Conservation (phyloP, 106 monocot genomes). For the Acorus calamus region DNA sequence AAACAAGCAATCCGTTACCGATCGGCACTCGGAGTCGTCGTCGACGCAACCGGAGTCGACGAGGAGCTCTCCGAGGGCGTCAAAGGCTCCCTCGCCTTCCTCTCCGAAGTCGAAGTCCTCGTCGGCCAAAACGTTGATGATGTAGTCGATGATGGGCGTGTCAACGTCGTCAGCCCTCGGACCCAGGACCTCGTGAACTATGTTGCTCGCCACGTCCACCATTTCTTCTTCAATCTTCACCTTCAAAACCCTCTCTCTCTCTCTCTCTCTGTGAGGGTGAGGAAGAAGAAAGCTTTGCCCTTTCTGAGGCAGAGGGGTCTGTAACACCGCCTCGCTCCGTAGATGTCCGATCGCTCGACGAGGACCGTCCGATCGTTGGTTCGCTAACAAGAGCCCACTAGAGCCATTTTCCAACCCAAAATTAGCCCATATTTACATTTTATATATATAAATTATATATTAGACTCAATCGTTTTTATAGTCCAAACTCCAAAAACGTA, state of each 20-base stretch:
- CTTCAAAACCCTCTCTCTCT: background rate
- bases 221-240: slow-evolving; percentile 4
- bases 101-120: slow-evolving; percentile 98
- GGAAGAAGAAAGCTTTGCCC: no score
- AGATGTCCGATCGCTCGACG: no score
- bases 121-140: slow-evolving; percentile 96
- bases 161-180: slow-evolving; percentile 48
- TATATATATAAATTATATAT: no score
- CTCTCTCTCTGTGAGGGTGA: background rate
- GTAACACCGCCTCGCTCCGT: no score
- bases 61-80: slow-evolving; percentile 90
- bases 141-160: slow-evolving; percentile 88
- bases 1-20: slow-evolving; percentile 11
- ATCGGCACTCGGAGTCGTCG: slow-evolving; percentile 51
- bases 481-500: no score
- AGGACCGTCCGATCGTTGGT: no score
- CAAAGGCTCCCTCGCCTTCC: slow-evolving; percentile 88
- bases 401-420: no score
- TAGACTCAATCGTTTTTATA: no score
- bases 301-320: no score
- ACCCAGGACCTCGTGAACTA: slow-evolving; percentile 87
- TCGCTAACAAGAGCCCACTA: no score
- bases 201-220: slow-evolving; percentile 62
- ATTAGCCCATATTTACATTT: no score
- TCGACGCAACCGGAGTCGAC: slow-evolving; percentile 85